Evolutionary conservation across 306 rosid genomes (phyloP), one percentile per base, ranked within the genome.

Genomic region (barrel medic (Medicago truncatula)): DNA sequence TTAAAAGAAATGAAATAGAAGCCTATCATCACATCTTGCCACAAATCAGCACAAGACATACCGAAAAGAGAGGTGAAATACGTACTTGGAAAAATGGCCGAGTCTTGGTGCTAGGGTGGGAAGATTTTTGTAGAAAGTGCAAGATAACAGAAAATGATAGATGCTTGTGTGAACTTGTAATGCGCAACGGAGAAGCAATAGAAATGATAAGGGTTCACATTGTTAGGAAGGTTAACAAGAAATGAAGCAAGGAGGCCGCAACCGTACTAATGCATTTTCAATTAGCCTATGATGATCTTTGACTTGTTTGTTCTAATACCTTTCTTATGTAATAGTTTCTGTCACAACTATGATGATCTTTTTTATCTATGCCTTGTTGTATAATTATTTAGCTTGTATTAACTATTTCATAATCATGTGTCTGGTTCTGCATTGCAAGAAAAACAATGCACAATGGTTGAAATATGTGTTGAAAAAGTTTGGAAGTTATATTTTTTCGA

Each of bases 161-260:
- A 6, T 79, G 78, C 79, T 8, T 80, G 6, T 83, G 82, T 52
- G 87, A 83, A 59, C 4, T 83, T n/a, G 20, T 76, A 18, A 0
- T 67, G 53, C 50, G 28, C 2, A 59, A 57, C n/a, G 56, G 41
- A 8, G 53, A 3, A 13, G 1, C 11, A 1, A 11, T 66, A 0
- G 16, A 60, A 21, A 70, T 67, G 49, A 2, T 83, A 15, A 74
- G 52, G 31, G 76, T 83, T 40, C 81, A 83, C 10, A 67, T 70
- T 16, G 56, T 13, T 71, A 47, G 20, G 28, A 71, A 36, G 18
- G 58, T 23, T 23, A 2, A 23, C 2, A 23, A 23, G 28, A 23
- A 60, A 40, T 52, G 66, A 23, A 49, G 47, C 6, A 70, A 21
- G 28, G 62, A 1, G 10, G 17, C n/a, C n/a, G n/a, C 2, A 7